Conservation (phyloP, 2,329 filamentous ascomycete species). For the Arachnopeziza araneosa region DNA sequence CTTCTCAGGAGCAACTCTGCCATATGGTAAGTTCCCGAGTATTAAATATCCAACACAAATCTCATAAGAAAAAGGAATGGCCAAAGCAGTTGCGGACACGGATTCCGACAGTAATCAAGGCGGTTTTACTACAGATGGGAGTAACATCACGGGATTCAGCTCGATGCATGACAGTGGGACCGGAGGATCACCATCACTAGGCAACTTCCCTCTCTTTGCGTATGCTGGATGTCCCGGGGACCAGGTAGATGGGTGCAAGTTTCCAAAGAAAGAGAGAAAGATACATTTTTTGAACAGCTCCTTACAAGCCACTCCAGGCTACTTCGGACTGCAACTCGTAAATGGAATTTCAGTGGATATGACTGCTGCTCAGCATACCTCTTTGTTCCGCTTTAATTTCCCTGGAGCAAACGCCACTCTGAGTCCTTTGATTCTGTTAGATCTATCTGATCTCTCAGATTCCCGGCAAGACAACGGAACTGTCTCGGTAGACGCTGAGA, state of each 20-base stretch:
- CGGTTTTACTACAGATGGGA: slow-evolving; percentile 47
- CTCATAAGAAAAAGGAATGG: slow-evolving; percentile 34
- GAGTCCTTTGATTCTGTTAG: slow-evolving; percentile 58
- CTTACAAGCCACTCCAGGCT: slow-evolving; percentile 55
- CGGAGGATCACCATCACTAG: slow-evolving; percentile 52
- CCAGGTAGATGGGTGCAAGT: slow-evolving; percentile 57
- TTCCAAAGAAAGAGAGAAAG: slow-evolving; percentile 45
- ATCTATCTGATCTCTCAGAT: slow-evolving; percentile 58
- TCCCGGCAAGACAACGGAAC: slow-evolving; percentile 50
- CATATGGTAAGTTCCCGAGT: slow-evolving; percentile 36
- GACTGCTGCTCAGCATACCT: slow-evolving; percentile 60
- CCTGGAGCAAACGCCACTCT: slow-evolving; percentile 34
- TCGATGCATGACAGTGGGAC: slow-evolving; percentile 42
- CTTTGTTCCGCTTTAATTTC: slow-evolving; percentile 62
- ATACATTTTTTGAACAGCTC: slow-evolving; percentile 37
- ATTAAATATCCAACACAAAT: neutral
- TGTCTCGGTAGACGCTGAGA: slow-evolving; percentile 47
- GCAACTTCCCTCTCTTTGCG: slow-evolving; percentile 69
- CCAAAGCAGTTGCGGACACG: slow-evolving; percentile 49
- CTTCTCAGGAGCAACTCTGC: slow-evolving; percentile 49
- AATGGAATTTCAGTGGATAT: slow-evolving; percentile 58
- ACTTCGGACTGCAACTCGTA: slow-evolving; percentile 56
- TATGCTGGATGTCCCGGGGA: slow-evolving; percentile 56
- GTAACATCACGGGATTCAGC: slow-evolving; percentile 29
- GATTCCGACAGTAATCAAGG: slow-evolving; percentile 46